Conservation (phyloP, 1,284 basidiomycete genomes). For the Fomitopsis pinicola region DNA sequence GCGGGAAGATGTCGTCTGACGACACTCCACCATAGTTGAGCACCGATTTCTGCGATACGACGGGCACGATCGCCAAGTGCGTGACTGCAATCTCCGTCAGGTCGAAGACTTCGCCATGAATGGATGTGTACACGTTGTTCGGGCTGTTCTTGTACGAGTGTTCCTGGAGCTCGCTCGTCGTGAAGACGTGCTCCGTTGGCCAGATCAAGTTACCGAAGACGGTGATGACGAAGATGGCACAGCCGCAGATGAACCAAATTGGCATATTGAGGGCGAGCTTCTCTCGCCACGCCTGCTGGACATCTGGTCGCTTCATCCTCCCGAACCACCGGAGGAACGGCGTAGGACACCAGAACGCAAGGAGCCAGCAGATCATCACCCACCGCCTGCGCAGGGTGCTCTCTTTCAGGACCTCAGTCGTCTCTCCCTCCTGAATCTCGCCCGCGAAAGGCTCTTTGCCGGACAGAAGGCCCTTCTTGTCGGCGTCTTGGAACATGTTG, state of each 20-base stretch:
- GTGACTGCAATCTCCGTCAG: slow-evolving; percentile 54
- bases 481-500: slow-evolving; percentile 89
- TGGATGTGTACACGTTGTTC: slow-evolving; percentile 75
- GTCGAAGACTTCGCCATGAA: slow-evolving; percentile 94
- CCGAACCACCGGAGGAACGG: slow-evolving; percentile 69
- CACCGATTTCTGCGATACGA: slow-evolving; percentile 74
- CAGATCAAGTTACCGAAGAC: slow-evolving; percentile 89
- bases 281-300: slow-evolving; percentile 96
- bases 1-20: slow-evolving; percentile 85
- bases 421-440: slow-evolving; percentile 81
- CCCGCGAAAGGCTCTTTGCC: slow-evolving; percentile 81
- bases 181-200: slow-evolving; percentile 92
- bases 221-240: slow-evolving; percentile 91
- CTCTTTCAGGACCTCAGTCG: slow-evolving; percentile 83
- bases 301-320: slow-evolving; percentile 90
- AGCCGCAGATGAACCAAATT: slow-evolving; percentile 92
- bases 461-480: slow-evolving; percentile 58
- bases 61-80: slow-evolving; percentile 68
- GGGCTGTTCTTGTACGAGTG: slow-evolving; percentile 66
- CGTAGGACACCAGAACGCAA: slow-evolving; percentile 90
- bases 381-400: slow-evolving; percentile 78
- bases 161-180: slow-evolving; percentile 65
- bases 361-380: slow-evolving; percentile 85
- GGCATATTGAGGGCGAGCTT: slow-evolving; percentile 94
- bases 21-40: slow-evolving; percentile 81